phyloP scores from a whole-genome alignment of 164 flowering plant species.

The Nymphaea colorata region DNA sequence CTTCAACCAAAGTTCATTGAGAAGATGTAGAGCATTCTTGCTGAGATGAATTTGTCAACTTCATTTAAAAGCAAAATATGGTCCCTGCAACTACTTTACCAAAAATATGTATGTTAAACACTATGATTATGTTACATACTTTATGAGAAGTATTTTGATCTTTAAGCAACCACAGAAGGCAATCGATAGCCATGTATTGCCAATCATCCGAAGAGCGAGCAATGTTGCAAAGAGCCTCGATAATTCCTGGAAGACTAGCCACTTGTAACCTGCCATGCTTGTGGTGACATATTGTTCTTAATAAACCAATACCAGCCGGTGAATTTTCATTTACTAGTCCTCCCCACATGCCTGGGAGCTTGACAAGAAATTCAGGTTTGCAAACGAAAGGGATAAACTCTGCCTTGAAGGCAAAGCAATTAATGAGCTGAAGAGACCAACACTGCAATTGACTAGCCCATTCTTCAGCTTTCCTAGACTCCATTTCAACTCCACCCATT shows the following conservation, averaged over 20 bases:
- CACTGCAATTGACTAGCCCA: conserved; percentile 99
- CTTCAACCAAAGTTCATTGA: too few species aligned
- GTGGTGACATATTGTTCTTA: conserved; percentile 89
- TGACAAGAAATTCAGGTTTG: conserved; percentile 74
- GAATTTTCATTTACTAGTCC: conserved; percentile 98
- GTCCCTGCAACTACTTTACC: too few species aligned
- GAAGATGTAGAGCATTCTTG: too few species aligned
- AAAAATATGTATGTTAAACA: too few species aligned
- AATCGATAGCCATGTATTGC: conserved; percentile 98
- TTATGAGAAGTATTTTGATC: conserved; percentile 75
- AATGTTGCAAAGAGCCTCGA: conserved; percentile 86
- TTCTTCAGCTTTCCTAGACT: conserved; percentile 97
- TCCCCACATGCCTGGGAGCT: conserved; percentile 98
- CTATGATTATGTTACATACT: conserved; percentile 22
- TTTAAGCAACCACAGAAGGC: conserved; percentile 96
- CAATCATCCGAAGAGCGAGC: conserved; percentile 99
- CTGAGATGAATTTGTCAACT: too few species aligned
- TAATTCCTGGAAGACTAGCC: conserved; percentile 63
- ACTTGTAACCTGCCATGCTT: conserved; percentile 88
- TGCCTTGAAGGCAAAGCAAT: conserved; percentile 93
- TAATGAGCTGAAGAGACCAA: conserved; percentile 92
- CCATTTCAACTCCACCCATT: conserved; percentile 99
- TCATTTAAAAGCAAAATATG: too few species aligned
- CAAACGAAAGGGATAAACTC: conserved; percentile 88
- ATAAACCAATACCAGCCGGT: conserved; percentile 94